Conservation (phyloP, 805 yeast genomes). For the Candida gorgasii region DNA sequence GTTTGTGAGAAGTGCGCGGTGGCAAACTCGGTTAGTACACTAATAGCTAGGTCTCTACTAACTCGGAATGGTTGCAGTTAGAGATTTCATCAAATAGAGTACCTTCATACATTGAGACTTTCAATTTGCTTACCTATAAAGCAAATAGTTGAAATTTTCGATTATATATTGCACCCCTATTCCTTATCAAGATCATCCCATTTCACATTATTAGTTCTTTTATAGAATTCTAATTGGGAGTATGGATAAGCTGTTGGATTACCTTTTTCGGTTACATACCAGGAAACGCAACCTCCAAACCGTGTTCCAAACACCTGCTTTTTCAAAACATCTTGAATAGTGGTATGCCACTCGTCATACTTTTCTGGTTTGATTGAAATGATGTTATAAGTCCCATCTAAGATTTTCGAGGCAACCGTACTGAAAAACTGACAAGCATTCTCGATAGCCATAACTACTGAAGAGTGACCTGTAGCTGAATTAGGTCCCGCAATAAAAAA, state of each 20-base stretch:
- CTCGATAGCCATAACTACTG: slow-evolving; percentile 41
- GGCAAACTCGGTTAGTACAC: slow-evolving; percentile 5
- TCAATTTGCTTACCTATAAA: too few relatives aligned
- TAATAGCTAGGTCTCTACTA: neutral
- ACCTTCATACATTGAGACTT: too few relatives aligned
- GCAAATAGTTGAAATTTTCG: too few relatives aligned
- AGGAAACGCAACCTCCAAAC: slow-evolving; percentile 44
- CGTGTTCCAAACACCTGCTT: slow-evolving; percentile 36
- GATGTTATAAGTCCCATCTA: slow-evolving; percentile 28
- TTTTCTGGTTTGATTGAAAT: slow-evolving; percentile 31
- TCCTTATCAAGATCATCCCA: slow-evolving; percentile 32
- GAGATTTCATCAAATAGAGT: too few relatives aligned
- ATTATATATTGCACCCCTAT: too few relatives aligned
- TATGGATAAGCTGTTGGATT: slow-evolving; percentile 39
- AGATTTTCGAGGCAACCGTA: slow-evolving; percentile 25
- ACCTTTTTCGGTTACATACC: slow-evolving; percentile 32
- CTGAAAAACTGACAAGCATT: slow-evolving; percentile 27
- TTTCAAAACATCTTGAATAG: slow-evolving; percentile 26
- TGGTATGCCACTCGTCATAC: slow-evolving; percentile 35
- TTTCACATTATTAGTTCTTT: slow-evolving; percentile 25
- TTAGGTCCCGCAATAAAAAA: slow-evolving; percentile 42
- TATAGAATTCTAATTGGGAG: slow-evolving; percentile 35
- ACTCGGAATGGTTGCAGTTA: neutral
- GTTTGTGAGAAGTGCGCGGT: slow-evolving; percentile 3
- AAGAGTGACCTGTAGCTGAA: slow-evolving; percentile 44